Evolutionary conservation across 129 eudicot species (phyloP), one percentile per base, ranked within the genome.

Genomic region (Tanacetum coccineum): DNA sequence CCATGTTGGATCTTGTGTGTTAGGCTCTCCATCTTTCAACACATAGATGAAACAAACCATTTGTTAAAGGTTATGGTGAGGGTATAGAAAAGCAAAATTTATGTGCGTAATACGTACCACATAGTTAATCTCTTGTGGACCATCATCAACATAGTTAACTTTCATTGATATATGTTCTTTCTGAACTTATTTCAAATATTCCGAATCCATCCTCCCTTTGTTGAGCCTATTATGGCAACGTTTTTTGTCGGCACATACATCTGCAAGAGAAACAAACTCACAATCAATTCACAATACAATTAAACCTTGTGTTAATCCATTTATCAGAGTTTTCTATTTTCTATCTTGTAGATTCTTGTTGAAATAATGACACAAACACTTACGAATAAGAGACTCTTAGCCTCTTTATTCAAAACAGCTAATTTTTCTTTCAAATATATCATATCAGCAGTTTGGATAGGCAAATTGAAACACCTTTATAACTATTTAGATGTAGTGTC

Each of bases 191-290:
- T 51, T 36, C 60, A 67, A 1, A 51, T 67, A 67, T 67, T 67
- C 48, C 11, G 50, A 9, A 17, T 50, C 30, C 11, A 9, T 49
- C 61, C 50, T 49, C 60, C 12, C 71, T 26, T 67, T 67, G 48
- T 67, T 50, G 28, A 67, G 61, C 71, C 71, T 32, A 49, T 67
- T 67, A 50, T 67, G 71, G 60, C 48, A 49, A 49, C 71, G 71
- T 36, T 66, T 66, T 17, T 22, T 50, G 8, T 45, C 42, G n/a
- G 19, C 47, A 13, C 56, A 40, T 13, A 64, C 19, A 20, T 44
- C 69, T 64, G 55, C 52, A 46, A 26, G 30, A 3, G 3, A 26
- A 26, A 26, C 30, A 26, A 26, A 26, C 30, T 26, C 30, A 26
- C 3, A 26, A 2, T 26, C 30, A 26, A 26, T 26, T 26, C 30